Evolutionary conservation across 306 rosid species (phyloP), one percentile per base, ranked within the genome.

Genomic region (Quercus dentata): DNA sequence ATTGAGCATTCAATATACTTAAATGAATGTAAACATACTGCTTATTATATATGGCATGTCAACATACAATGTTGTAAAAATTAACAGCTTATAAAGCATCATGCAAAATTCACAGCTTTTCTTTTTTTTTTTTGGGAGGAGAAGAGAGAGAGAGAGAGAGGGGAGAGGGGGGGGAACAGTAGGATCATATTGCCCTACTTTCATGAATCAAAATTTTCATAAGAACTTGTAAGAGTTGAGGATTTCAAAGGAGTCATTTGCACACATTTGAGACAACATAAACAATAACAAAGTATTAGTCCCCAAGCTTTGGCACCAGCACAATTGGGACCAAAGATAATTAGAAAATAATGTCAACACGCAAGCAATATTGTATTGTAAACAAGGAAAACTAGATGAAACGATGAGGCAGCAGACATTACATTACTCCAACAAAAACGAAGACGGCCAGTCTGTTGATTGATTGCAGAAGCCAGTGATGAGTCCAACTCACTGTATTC

Each of bases 351-450:
- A 87, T 70, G 23, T 56, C 61, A 54, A 70, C 57, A 76, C 33
- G 64, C 57, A 84, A 51, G 28, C 44, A 79, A 27, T 56, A 15
- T 19, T 55, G 41, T 63, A 23, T 64, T 35, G 63, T 21, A 30
- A 51, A 71, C 62, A 35, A 79, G 56, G 55, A 79, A 56, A 21
- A 73, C 31, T 74, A 74, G 83, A 71, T 78, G 33, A 81, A 81
- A 77, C 56, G 57, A 74, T 71, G 80, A 31, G 65, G 65, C 23
- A 61, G 71, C 63, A 78, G 81, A 83, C 92, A 79, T 81, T 88
- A 94, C 99, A 77, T 96, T 96, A 84, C 99, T 96, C 99, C 99
- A 96, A 86, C 99, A 96, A 82, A 81, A 96, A 56, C 98, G 97
- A 80, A 96, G 99, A 67, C 99, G 94, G 17, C 99, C 99, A 25